A percentile compares a stretch with the other conserved stretches of the same genome.
phyloP scores from a whole-genome alignment of 257 asterid genomes.

The Perilla frutescens region DNA sequence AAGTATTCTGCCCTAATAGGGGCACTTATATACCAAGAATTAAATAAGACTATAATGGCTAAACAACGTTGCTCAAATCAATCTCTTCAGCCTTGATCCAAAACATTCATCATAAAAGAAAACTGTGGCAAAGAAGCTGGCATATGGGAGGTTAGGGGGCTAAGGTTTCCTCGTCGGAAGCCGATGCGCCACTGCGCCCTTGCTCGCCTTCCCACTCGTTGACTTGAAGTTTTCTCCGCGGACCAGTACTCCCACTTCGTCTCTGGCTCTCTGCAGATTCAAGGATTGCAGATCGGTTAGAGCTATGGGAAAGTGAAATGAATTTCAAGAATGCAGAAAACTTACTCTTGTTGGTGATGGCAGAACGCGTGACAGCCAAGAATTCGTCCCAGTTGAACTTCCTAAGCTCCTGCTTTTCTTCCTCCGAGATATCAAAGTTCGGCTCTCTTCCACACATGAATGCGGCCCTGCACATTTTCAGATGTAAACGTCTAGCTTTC shows the following conservation, averaged over 20 bases:
- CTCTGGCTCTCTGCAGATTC: constrained; percentile 62
- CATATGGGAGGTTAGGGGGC: constrained; percentile 40
- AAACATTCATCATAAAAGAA: neutral
- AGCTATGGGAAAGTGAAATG: constrained; percentile 5
- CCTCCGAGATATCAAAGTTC: constrained; percentile 81
- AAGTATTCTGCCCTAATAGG: constrained; percentile 47
- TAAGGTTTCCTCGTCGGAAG: constrained; percentile 62
- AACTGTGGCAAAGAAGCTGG: neutral
- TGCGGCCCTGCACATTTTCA: constrained; percentile 70
- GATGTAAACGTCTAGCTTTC: neutral
- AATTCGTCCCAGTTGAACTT: constrained; percentile 84
- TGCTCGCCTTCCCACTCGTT: constrained; percentile 61
- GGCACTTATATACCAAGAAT: constrained; percentile 46
- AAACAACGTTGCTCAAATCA: constrained; percentile 19
- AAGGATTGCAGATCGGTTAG: neutral
- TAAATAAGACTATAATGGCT: constrained; percentile 23
- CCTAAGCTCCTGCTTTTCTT: constrained; percentile 78
- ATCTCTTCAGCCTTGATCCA: constrained; percentile 7
- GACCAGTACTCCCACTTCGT: constrained; percentile 45
- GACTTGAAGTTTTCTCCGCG: constrained; percentile 48
- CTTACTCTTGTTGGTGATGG: constrained; percentile 81
- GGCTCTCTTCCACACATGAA: constrained; percentile 99
- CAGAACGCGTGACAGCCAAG: constrained; percentile 76
- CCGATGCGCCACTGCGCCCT: constrained; percentile 50
- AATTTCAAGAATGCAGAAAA: neutral